Percentiles rank a stretch among this genome's conserved stretches.
These are phyloP conservation scores for Thielaviopsis populi DNA, from an alignment of 2,329 filamentous ascomycete genomes.

Conservation along the genomic window DNA sequence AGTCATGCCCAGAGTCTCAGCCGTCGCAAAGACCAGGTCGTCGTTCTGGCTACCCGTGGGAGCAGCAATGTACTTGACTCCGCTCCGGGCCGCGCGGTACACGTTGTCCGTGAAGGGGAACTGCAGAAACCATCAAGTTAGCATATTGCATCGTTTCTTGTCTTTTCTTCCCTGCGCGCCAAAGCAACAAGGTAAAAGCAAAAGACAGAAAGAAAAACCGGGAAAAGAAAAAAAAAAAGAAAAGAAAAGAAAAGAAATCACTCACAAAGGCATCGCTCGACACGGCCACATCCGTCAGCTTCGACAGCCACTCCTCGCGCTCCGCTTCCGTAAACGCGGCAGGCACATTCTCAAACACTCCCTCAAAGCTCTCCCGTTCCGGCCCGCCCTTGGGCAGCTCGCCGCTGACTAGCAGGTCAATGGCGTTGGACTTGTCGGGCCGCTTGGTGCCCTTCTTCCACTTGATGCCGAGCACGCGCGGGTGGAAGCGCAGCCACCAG, in stretches of 20 bases:
- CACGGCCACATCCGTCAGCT: constrained; percentile 68
- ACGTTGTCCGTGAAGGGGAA: constrained; percentile 99
- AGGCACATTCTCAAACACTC: constrained; percentile 80
- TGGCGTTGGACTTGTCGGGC: constrained; percentile 94
- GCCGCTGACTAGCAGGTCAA: constrained; percentile 85
- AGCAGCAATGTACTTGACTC: constrained; percentile 90
- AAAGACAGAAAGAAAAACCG: neutral
- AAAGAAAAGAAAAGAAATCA: constrained; percentile 19
- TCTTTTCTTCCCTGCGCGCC: neutral
- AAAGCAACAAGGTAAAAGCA: neutral
- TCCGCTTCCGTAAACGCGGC: constrained; percentile 69
- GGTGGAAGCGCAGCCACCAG: constrained; percentile 99
- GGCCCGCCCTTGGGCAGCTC: constrained; percentile 69
- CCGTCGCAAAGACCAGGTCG: constrained; percentile 66
- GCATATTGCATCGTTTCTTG: constrained; percentile 7
- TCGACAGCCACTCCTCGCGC: constrained; percentile 69
- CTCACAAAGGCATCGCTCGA: constrained; percentile 91
- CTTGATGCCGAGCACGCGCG: constrained; percentile 70
- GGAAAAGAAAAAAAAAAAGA: neutral
- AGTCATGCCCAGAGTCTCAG: constrained; percentile 79
- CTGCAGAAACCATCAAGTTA: constrained; percentile 29
- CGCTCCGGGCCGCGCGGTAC: constrained; percentile 75
- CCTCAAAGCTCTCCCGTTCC: constrained; percentile 77
- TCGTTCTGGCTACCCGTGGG: constrained; percentile 85
- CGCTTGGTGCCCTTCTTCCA: constrained; percentile 98